A percentile compares a stretch with the other conserved stretches of the same genome.
Evolutionary conservation across 495 filamentous ascomycete genomes (phyloP).

Genomic region (Poronia punctata): DNA sequence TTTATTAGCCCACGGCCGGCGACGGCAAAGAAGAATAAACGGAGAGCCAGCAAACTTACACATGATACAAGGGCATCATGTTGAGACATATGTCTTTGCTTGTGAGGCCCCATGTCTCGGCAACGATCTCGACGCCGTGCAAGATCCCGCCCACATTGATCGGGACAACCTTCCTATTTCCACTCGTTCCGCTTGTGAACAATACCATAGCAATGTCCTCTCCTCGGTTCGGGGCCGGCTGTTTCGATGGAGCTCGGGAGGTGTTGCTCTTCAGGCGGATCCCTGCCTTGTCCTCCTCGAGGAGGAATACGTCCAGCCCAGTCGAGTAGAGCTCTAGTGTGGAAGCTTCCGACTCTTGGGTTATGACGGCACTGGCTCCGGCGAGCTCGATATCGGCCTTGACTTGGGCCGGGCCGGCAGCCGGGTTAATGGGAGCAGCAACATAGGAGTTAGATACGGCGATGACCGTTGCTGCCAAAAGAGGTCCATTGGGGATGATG

Average conservation of each 20-base stretch:
- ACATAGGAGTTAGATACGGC: slow-evolving; percentile 26
- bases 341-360: slow-evolving; percentile 5
- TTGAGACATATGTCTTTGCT: slow-evolving; percentile 34
- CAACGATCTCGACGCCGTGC: slow-evolving; percentile 30
- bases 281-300: slow-evolving; percentile 1
- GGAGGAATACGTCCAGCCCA: slow-evolving; percentile 7
- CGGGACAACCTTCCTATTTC: slow-evolving; percentile 40
- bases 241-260: not conserved
- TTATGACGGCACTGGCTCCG: slow-evolving; percentile 12
- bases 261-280: not conserved
- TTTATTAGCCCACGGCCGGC: not conserved
- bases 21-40: not conserved
- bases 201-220: slow-evolving; percentile 36
- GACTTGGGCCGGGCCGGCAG: slow-evolving; percentile 19
- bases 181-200: slow-evolving; percentile 42
- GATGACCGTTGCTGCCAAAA: slow-evolving; percentile 25
- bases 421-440: slow-evolving; percentile 27
- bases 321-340: slow-evolving; percentile 5
- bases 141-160: slow-evolving; percentile 32
- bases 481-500: slow-evolving; percentile 28
- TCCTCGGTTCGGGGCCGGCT: slow-evolving; percentile 4
- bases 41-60: slow-evolving; percentile 16
- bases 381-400: slow-evolving; percentile 17
- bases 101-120: slow-evolving; percentile 34
- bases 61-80: slow-evolving; percentile 44